Evolutionary conservation across 1,284 basidiomycete species (phyloP).

Genomic region (Ustilago vetiveriae): DNA sequence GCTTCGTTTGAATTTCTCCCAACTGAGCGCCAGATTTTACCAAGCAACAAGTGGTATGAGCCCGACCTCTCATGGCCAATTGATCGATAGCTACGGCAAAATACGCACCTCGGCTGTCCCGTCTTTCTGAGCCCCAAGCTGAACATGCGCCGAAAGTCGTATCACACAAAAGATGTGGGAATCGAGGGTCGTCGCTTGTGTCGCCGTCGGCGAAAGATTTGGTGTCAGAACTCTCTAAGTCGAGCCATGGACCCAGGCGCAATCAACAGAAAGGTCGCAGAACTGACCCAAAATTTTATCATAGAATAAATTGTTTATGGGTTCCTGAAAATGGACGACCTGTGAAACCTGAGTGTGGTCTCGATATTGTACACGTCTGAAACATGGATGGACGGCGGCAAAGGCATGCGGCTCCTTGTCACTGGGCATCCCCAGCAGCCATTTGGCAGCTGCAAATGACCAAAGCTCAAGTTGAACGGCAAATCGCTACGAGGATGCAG

Average conservation of each 20-base stretch:
- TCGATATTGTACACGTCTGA: neutral
- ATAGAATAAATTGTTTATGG: neutral
- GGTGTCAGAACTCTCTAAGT: neutral
- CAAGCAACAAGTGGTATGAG: neutral
- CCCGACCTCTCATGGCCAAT: neutral
- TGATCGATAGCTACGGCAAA: neutral
- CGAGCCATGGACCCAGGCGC: slow-evolving; percentile 1
- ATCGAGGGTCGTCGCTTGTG: neutral
- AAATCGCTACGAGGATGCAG: too few relatives aligned
- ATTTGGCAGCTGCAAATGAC: too few relatives aligned
- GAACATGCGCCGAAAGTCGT: too few relatives aligned
- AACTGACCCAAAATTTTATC: neutral
- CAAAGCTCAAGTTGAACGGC: too few relatives aligned
- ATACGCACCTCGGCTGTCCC: too few relatives aligned
- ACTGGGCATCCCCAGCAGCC: too few relatives aligned
- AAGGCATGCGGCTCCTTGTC: neutral
- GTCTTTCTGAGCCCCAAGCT: too few relatives aligned
- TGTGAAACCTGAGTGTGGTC: neutral
- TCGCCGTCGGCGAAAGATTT: neutral
- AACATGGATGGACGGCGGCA: neutral
- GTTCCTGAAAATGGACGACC: too few relatives aligned
- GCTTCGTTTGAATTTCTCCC: neutral
- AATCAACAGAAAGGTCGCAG: neutral
- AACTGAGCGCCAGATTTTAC: too few relatives aligned
- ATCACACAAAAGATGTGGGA: neutral